These are phyloP conservation scores for Scheffersomyces stipitis DNA, from an alignment of 805 yeast species.

Conservation along the genomic window DNA sequence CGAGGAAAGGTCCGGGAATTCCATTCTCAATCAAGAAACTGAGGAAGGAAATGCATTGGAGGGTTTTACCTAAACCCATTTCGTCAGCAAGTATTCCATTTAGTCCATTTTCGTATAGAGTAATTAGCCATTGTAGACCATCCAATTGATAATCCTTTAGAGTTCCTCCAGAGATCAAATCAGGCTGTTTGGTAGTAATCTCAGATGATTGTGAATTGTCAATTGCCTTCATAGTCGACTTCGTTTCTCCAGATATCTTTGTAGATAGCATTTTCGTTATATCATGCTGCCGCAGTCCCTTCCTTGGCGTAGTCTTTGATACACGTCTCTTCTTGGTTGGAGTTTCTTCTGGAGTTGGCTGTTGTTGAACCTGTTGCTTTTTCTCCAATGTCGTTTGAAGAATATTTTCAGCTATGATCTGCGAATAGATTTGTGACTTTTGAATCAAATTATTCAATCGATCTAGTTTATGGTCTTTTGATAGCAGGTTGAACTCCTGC, in stretches of 20 bases:
- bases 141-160: slow-evolving; percentile 85
- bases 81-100: slow-evolving; percentile 97
- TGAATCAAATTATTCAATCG: slow-evolving; percentile 76
- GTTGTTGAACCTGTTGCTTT: slow-evolving; percentile 9
- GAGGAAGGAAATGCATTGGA: slow-evolving; percentile 80
- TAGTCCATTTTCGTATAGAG: slow-evolving; percentile 87
- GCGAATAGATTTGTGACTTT: slow-evolving; percentile 83
- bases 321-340: slow-evolving; percentile 17
- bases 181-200: slow-evolving; percentile 24
- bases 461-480: slow-evolving; percentile 58
- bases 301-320: slow-evolving; percentile 12
- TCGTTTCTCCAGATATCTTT: slow-evolving; percentile 15
- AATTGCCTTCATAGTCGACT: slow-evolving; percentile 19
- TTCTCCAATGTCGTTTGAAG: slow-evolving; percentile 45
- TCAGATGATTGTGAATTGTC: slow-evolving; percentile 24
- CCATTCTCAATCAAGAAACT: slow-evolving; percentile 78
- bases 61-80: slow-evolving; percentile 95
- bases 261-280: slow-evolving; percentile 12
- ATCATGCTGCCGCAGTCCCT: slow-evolving; percentile 31
- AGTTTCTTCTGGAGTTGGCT: slow-evolving; percentile 10
- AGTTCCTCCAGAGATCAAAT: slow-evolving; percentile 43
- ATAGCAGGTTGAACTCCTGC: slow-evolving; percentile 42
- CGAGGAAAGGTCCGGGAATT: slow-evolving; percentile 71
- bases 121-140: slow-evolving; percentile 88
- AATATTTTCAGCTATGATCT: slow-evolving; percentile 80